These are phyloP conservation scores for Microbotryum violaceum DNA, from an alignment of 1,284 basidiomycete species.

Conservation along the genomic window DNA sequence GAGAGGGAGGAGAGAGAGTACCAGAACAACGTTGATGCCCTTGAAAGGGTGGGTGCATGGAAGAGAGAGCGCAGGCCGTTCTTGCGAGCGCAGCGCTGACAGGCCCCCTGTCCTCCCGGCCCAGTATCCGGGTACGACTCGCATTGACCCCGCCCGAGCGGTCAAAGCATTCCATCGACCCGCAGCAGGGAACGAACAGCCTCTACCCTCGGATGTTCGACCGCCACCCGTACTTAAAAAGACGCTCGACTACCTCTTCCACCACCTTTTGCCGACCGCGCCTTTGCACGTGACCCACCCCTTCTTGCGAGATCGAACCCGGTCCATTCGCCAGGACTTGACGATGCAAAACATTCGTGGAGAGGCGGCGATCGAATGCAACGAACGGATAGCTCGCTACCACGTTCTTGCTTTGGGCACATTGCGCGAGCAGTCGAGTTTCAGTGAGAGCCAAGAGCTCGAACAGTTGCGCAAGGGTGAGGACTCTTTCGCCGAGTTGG, in stretches of 20 bases:
- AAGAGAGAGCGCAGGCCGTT: not conserved
- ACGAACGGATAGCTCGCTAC: conserved; percentile 87
- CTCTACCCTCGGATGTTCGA: conserved; percentile 81
- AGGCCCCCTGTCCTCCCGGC: conserved; percentile 37
- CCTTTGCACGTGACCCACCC: conserved; percentile 61
- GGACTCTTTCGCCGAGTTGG: conserved; percentile 35
- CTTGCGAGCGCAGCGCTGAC: not conserved
- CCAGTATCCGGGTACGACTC: conserved; percentile 44
- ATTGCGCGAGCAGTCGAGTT: conserved; percentile 48
- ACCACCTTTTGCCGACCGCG: conserved; percentile 61
- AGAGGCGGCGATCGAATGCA: conserved; percentile 71
- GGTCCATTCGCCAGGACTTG: conserved; percentile 87
- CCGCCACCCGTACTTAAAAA: conserved; percentile 78
- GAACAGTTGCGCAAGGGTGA: conserved; percentile 83
- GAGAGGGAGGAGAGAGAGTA: conserved; percentile 85
- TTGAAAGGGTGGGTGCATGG: conserved; percentile 63
- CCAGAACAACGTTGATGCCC: conserved; percentile 78
- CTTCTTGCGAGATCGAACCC: conserved; percentile 87
- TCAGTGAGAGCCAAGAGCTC: conserved; percentile 68
- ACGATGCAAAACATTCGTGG: conserved; percentile 83
- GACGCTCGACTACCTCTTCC: conserved; percentile 88
- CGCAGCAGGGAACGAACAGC: conserved; percentile 72
- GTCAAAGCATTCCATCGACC: conserved; percentile 94
- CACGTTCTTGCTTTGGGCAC: conserved; percentile 82
- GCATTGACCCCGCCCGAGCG: conserved; percentile 74